Conservation (phyloP, 345 rosid genomes). For the Erodium maritimum region DNA sequence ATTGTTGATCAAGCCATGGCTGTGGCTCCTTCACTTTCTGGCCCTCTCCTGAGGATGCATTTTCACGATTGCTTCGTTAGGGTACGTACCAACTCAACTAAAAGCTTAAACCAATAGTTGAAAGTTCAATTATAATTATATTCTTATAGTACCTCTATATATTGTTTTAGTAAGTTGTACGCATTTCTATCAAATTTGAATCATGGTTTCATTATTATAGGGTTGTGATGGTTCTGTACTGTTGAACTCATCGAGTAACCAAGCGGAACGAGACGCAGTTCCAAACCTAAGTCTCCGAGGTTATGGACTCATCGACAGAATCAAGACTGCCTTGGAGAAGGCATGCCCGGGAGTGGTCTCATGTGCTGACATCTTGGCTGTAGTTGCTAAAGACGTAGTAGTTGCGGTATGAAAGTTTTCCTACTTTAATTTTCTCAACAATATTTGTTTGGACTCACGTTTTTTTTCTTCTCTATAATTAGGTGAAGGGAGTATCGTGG, state of each 20-base stretch:
- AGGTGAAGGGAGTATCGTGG: slow-evolving; percentile 29
- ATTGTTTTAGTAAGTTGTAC: too few relatives aligned
- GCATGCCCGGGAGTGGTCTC: slow-evolving; percentile 69
- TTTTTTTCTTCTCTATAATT: not conserved
- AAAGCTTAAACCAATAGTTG: too few relatives aligned
- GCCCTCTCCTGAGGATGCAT: slow-evolving; percentile 55
- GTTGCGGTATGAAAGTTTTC: slow-evolving; percentile 21
- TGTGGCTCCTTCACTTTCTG: slow-evolving; percentile 35
- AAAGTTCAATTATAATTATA: too few relatives aligned
- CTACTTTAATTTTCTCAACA: not conserved
- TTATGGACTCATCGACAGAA: slow-evolving; percentile 42
- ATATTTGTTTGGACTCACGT: not conserved
- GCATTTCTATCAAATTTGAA: too few relatives aligned
- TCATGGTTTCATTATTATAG: too few relatives aligned
- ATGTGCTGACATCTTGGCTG: slow-evolving; percentile 62
- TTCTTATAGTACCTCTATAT: too few relatives aligned
- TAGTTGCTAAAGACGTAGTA: slow-evolving; percentile 47
- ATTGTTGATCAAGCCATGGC: slow-evolving; percentile 20
- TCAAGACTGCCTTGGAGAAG: slow-evolving; percentile 45
- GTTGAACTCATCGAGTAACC: slow-evolving; percentile 32
- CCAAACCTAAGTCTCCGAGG: slow-evolving; percentile 57
- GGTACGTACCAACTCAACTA: too few relatives aligned
- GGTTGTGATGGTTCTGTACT: slow-evolving; percentile 82
- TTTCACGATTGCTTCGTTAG: slow-evolving; percentile 77
- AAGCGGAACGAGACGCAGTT: slow-evolving; percentile 35